Evolutionary conservation across 140 eudicot species (phyloP).

Genomic region (Bidens hawaiensis): DNA sequence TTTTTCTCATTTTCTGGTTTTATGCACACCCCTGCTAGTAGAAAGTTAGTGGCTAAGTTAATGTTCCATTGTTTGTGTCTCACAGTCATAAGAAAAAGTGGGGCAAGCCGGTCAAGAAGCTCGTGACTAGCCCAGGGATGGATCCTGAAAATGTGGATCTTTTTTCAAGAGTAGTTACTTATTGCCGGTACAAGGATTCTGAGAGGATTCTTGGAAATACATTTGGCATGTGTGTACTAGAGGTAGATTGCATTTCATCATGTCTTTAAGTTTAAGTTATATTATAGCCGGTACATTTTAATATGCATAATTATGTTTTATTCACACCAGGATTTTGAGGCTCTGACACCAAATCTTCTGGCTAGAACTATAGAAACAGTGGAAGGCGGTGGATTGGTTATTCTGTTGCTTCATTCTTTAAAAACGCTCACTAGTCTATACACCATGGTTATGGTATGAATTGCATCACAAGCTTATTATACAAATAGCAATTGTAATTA

Average conservation of each 20-base stretch:
- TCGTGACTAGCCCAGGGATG: conserved; percentile 51
- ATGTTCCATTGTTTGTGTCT: conserved; percentile 8
- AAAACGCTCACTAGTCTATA: conserved; percentile 80
- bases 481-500: not conserved
- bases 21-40: too few species aligned
- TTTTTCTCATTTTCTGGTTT: too few species aligned
- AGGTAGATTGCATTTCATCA: conserved; percentile 39
- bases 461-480: not conserved
- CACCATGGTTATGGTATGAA: conserved; percentile 94
- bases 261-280: not conserved
- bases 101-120: conserved; percentile 66
- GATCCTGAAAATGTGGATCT: conserved; percentile 81
- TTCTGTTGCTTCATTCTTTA: conserved; percentile 72
- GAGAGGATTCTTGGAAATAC: conserved; percentile 92
- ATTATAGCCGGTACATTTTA: not conserved
- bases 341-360: conserved; percentile 89
- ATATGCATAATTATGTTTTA: not conserved
- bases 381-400: conserved; percentile 90
- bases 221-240: conserved; percentile 93
- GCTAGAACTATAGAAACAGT: conserved; percentile 98
- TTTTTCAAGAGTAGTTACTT: conserved; percentile 61
- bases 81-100: conserved; percentile 80
- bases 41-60: conserved; percentile 10
- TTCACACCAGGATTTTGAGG: conserved; percentile 70
- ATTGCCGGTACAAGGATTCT: conserved; percentile 82